Percentiles rank a stretch among this genome's conserved stretches.
Conservation (phyloP, 148 eudicot species). For the Amaranthus cruentus region DNA sequence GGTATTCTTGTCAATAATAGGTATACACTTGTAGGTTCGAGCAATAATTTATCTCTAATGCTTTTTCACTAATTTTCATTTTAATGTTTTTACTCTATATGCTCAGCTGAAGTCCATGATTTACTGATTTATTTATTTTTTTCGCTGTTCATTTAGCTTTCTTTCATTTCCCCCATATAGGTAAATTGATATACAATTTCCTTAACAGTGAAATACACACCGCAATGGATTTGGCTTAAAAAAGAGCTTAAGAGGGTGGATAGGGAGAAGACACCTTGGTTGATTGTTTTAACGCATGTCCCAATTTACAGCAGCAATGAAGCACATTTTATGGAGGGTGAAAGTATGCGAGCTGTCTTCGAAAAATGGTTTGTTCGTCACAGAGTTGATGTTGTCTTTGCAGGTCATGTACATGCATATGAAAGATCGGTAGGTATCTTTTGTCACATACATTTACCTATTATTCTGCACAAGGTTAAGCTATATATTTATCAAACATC, state of each 20-base stretch:
- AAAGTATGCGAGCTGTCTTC: conserved; percentile 72
- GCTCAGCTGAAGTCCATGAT: background rate
- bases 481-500: background rate
- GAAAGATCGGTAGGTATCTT: conserved; percentile 74
- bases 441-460: background rate
- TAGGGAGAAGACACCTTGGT: conserved; percentile 93
- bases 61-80: too few relatives aligned
- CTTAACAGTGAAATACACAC: conserved; percentile 78
- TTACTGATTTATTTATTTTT: background rate
- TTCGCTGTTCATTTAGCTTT: background rate
- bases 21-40: too few relatives aligned
- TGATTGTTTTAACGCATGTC: conserved; percentile 84
- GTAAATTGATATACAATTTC: conserved; percentile 4
- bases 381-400: conserved; percentile 79
- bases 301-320: conserved; percentile 83
- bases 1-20: too few relatives aligned
- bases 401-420: conserved; percentile 96
- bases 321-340: conserved; percentile 92
- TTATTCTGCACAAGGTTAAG: background rate
- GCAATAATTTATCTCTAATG: too few relatives aligned
- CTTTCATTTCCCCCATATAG: background rate
- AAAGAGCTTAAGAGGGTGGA: conserved; percentile 62
- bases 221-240: conserved; percentile 72
- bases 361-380: conserved; percentile 75
- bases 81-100: too few relatives aligned